phyloP scores from a whole-genome alignment of 2,329 filamentous ascomycete species.

The Onygenales sp. region DNA sequence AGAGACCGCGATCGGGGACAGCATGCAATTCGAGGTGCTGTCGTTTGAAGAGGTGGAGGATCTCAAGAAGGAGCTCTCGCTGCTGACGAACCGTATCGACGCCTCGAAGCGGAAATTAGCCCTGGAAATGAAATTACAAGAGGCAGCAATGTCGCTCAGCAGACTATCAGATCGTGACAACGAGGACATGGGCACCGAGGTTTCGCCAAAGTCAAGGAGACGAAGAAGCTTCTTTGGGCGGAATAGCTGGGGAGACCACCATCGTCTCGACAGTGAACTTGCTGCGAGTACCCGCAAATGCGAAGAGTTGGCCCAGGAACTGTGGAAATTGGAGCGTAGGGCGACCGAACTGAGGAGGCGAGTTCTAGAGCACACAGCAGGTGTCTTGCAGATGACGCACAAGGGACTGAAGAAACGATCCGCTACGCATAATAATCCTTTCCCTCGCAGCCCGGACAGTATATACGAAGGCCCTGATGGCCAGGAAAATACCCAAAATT shows the following conservation, averaged over 20 bases:
- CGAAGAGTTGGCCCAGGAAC: slow-evolving; percentile 70
- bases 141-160: slow-evolving; percentile 80
- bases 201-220: slow-evolving; percentile 41
- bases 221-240: slow-evolving; percentile 42
- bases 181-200: slow-evolving; percentile 18
- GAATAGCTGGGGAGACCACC: slow-evolving; percentile 25
- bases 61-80: slow-evolving; percentile 75
- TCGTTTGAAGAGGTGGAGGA: slow-evolving; percentile 86
- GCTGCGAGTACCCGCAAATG: slow-evolving; percentile 68
- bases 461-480: slow-evolving; percentile 47
- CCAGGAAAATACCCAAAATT: slow-evolving; percentile 1
- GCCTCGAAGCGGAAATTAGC: slow-evolving; percentile 72
- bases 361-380: slow-evolving; percentile 82
- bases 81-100: slow-evolving; percentile 67
- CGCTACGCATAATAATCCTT: slow-evolving; percentile 23
- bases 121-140: slow-evolving; percentile 86
- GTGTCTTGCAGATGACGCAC: slow-evolving; percentile 84
- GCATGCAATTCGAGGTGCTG: slow-evolving; percentile 72
- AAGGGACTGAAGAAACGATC: slow-evolving; percentile 56
- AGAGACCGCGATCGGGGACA: slow-evolving; percentile 86
- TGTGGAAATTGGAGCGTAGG: slow-evolving; percentile 70
- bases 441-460: slow-evolving; percentile 65
- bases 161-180: slow-evolving; percentile 58
- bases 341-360: slow-evolving; percentile 64
- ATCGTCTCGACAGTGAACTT: slow-evolving; percentile 55